Evolutionary conservation across 2,329 filamentous ascomycete genomes (phyloP).

Genomic region (Aureobasidium sp.): DNA sequence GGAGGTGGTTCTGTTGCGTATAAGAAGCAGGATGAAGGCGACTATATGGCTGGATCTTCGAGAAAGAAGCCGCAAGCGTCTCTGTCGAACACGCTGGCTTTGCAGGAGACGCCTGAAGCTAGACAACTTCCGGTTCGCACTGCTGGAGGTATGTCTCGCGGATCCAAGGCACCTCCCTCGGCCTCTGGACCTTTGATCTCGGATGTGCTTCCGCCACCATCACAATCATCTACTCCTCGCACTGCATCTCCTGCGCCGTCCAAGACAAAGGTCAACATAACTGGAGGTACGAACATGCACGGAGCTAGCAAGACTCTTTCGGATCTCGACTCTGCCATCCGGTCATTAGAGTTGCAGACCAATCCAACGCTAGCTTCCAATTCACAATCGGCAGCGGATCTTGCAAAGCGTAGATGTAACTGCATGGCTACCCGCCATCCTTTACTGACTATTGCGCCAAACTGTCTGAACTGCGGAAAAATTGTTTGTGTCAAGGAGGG

Average conservation of each 20-base stretch:
- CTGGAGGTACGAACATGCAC: conserved; percentile 74
- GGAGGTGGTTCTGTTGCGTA: conserved; percentile 54
- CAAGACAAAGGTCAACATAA: conserved; percentile 60
- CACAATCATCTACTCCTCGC: conserved; percentile 36
- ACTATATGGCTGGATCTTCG: conserved; percentile 57
- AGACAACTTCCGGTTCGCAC: conserved; percentile 34
- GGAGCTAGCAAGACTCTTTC: conserved; percentile 68
- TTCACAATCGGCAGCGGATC: conserved; percentile 38
- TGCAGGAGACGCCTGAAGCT: conserved; percentile 44
- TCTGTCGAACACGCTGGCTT: conserved; percentile 36
- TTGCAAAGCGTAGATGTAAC: conserved; percentile 61
- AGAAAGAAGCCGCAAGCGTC: conserved; percentile 26
- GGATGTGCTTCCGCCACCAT: conserved; percentile 43
- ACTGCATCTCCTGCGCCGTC: conserved; percentile 41
- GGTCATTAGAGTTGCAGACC: conserved; percentile 81
- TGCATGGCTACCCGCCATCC: conserved; percentile 86
- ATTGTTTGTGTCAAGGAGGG: conserved; percentile 93
- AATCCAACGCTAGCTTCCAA: conserved; percentile 57
- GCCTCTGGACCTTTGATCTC: conserved; percentile 74
- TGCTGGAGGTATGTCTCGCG: conserved; percentile 36
- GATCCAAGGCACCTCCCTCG: conserved; percentile 52
- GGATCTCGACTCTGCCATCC: conserved; percentile 68
- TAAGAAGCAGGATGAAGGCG: conserved; percentile 69
- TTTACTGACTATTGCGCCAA: conserved; percentile 81
- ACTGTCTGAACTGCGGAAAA: conserved; percentile 87